phyloP scores from a whole-genome alignment of 2,329 filamentous ascomycete species.

The Blastomyces parvus region DNA sequence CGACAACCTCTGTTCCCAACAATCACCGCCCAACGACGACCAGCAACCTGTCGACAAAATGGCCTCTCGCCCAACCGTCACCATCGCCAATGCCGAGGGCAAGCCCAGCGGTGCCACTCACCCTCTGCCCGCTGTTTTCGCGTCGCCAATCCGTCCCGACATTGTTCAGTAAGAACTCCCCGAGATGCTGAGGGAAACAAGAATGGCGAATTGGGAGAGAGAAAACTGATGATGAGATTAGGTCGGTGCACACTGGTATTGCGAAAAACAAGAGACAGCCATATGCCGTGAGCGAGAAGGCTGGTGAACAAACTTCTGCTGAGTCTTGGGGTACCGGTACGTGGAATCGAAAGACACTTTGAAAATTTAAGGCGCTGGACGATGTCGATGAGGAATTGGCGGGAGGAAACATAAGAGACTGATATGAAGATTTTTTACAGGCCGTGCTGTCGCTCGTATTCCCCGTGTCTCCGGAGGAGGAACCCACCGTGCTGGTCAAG shows the following conservation, averaged over 20 bases:
- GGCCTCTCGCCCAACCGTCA: slow-evolving; percentile 95
- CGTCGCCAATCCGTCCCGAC: slow-evolving; percentile 92
- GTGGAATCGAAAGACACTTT: slow-evolving; percentile 36
- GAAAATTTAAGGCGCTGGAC: neutral
- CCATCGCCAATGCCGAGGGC: slow-evolving; percentile 95
- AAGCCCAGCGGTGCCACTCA: slow-evolving; percentile 79
- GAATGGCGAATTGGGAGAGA: neutral
- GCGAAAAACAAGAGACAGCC: slow-evolving; percentile 99
- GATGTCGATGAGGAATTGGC: slow-evolving; percentile 9
- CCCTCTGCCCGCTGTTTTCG: slow-evolving; percentile 94
- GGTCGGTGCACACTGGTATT: slow-evolving; percentile 88
- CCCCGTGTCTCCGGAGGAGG: slow-evolving; percentile 99
- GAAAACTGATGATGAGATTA: slow-evolving; percentile 32
- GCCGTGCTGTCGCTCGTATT: slow-evolving; percentile 99
- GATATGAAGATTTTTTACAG: slow-evolving; percentile 38
- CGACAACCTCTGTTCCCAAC: slow-evolving; percentile 9
- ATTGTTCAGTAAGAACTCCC: slow-evolving; percentile 74
- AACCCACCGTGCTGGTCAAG: slow-evolving; percentile 99
- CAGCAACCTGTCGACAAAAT: slow-evolving; percentile 48
- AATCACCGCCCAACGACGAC: slow-evolving; percentile 27
- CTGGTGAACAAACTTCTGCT: slow-evolving; percentile 98
- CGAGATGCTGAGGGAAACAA: neutral
- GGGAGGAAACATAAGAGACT: slow-evolving; percentile 10
- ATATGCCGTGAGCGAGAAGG: slow-evolving; percentile 99
- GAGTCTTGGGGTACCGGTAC: slow-evolving; percentile 99